Base-by-base conservation (phyloP, 2,329 filamentous ascomycete genomes). In the Colletotrichum tamarilloi region DNA sequence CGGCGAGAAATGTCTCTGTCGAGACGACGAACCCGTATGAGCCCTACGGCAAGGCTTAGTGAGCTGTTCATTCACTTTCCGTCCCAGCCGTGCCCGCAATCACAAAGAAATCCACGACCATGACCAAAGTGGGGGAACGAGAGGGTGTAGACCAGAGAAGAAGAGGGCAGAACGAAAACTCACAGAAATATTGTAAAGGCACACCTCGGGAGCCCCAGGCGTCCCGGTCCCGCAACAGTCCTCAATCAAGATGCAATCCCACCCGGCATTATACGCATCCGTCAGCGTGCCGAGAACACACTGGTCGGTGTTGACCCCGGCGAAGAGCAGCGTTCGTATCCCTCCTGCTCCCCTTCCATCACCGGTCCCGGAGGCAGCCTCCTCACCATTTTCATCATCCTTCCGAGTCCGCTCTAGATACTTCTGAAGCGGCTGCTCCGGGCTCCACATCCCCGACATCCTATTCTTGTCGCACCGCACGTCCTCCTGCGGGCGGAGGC, bases 251-350 rank as follows among this genome's bases (percentile, higher is more conserved):
- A 71, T 49, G n/a, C 67, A 73, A n/a, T 73, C 71, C 71, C 71
- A 73, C 12, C 89, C 89, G 73, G 84, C 85, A 75, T 84, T 87
- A 75, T 87, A 89, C 3, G 86, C 87, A 80, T 92, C 88, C 62
- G 84, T 82, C 71, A 91, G 79, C 16, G 88, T 90, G 1, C 88
- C 87, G 26, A 87, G 82, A 8, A 92, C 89, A 77, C 89, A 91
- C 77, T 91, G 89, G 79, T 92, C 89, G 3, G 89, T 90, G 76
- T 92, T 91, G 14, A 91, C 89, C 0, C 90, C 89, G 1, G 87
- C 81, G 74, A 91, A 90, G 24, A 92, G 76, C 57, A 91, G 77
- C 5, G 88, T 91, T 57, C 75, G 84, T 70, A 84, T 85, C 38
- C 38, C 38, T 42, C 16, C 38, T 42, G 14, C 38, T 42, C 38